Percentiles rank a stretch among this genome's conserved stretches.
phyloP scores from a whole-genome alignment of 352 stramenopile genomes.

The Aphanomyces euteiches region DNA sequence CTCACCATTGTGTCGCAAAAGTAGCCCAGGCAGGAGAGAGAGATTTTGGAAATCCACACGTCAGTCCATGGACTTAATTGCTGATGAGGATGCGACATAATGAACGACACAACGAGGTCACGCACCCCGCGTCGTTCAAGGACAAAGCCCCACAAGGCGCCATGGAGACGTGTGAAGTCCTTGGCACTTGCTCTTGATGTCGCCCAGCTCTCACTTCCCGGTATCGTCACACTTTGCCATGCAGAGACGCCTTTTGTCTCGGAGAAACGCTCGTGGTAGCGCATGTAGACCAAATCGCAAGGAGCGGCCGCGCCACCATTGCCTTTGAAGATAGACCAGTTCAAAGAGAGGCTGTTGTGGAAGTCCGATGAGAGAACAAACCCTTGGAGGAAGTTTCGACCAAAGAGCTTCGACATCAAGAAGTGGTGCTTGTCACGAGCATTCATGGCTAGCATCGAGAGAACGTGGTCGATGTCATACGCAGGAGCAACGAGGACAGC shows the following conservation, averaged over 20 bases:
- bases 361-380: neutral
- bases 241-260: neutral
- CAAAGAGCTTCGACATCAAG: neutral
- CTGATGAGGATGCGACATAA: neutral
- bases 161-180: neutral
- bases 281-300: neutral
- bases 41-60: neutral
- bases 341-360: neutral
- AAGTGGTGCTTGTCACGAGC: neutral
- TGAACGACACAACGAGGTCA: neutral
- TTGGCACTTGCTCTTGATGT: neutral
- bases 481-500: neutral
- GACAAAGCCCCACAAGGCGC: neutral
- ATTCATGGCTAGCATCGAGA: neutral
- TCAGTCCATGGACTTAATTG: neutral
- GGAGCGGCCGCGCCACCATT: neutral
- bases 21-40: neutral
- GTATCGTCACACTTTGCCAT: neutral
- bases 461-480: neutral
- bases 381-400: neutral
- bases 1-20: neutral
- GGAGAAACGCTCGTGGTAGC: neutral
- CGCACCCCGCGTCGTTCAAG: neutral
- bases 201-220: neutral
- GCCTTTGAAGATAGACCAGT: neutral